Base-by-base conservation (phyloP, 164 flowering plant genomes). In the Magnolia sinica region DNA sequence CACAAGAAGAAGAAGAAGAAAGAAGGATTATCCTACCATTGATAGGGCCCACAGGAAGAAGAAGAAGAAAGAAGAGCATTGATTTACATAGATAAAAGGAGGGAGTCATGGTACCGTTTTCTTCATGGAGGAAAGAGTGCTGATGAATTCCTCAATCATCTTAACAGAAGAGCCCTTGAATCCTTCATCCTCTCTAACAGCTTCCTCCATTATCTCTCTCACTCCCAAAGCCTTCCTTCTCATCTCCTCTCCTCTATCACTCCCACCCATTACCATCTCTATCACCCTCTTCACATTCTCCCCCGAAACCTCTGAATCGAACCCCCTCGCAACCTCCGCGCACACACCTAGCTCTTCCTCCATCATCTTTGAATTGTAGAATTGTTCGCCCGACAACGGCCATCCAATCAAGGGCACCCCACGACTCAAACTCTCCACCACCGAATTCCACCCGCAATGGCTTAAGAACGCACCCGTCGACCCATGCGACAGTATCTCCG, bases 401-500 rank as follows among this genome's bases (percentile, higher is more conserved):
- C 81, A 78, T 2, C 78, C 79, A 0, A 80, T 67, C 8, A 83
- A 29, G 4, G 81, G 79, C 7, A 80, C 77, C 0, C 78, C 85
- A 1, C 20, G 13, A 45, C 66, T 70, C 75, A 79, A 70, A 51
- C 77, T 71, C 72, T 79, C 81, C 72, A 75, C 10, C 71, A 67
- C 64, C 24, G 81, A 79, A 37, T 79, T 79, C 77, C 81, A 79
- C 10, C 81, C 81, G 51, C 81, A 79, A 24, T 79, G 81, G 65
- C 81, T 74, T n/a, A 79, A 51, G 64, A 79, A 79, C 8, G 58
- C 77, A 1, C 77, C 70, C 0, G 72, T 71, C 3, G 81, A 79
- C 13, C 52, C 49, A 50, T 79, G 81, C 3, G 69, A 55, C 8
- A 83, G 65, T 13, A 82, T 79, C 27, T 59, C 68, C 71, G 64